These are phyloP conservation scores for Hortaea werneckii DNA, from an alignment of 2,329 filamentous ascomycete species.

Conservation along the genomic window DNA sequence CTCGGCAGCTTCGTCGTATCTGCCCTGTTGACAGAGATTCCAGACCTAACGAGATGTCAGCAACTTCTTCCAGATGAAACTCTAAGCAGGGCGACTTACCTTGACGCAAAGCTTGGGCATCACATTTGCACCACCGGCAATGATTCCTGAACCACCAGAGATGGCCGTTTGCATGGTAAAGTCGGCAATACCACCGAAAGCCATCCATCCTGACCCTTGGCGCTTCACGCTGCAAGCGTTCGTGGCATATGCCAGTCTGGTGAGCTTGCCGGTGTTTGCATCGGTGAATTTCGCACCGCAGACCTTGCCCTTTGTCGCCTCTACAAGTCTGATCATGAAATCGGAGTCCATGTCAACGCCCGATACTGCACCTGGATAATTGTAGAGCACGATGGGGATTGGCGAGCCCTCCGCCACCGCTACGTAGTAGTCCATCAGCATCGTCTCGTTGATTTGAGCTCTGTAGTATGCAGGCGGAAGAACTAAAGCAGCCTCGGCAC, in stretches of 20 bases:
- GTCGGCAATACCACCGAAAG: conserved; percentile 79
- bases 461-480: conserved; percentile 80
- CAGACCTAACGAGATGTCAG: conserved; percentile 34
- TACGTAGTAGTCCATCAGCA: conserved; percentile 63
- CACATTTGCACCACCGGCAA: conserved; percentile 76
- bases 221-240: conserved; percentile 56
- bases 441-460: conserved; percentile 61
- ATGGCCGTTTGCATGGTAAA: conserved; percentile 75
- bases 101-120: conserved; percentile 72
- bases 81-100: conserved; percentile 1
- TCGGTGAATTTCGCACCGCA: conserved; percentile 87
- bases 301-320: conserved; percentile 62
- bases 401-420: conserved; percentile 66
- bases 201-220: conserved; percentile 54
- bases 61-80: not conserved
- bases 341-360: conserved; percentile 88
- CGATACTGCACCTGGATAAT: conserved; percentile 78
- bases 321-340: conserved; percentile 65
- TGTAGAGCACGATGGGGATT: conserved; percentile 76
- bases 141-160: conserved; percentile 72
- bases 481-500: conserved; percentile 70
- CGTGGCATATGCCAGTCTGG: conserved; percentile 64
- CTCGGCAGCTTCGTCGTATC: conserved; percentile 62
- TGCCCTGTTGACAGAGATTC: conserved; percentile 63
- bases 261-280: conserved; percentile 76